phyloP scores from a whole-genome alignment of 1,139 yeast genomes.

The Kurtzmaniella quercitrusa region DNA sequence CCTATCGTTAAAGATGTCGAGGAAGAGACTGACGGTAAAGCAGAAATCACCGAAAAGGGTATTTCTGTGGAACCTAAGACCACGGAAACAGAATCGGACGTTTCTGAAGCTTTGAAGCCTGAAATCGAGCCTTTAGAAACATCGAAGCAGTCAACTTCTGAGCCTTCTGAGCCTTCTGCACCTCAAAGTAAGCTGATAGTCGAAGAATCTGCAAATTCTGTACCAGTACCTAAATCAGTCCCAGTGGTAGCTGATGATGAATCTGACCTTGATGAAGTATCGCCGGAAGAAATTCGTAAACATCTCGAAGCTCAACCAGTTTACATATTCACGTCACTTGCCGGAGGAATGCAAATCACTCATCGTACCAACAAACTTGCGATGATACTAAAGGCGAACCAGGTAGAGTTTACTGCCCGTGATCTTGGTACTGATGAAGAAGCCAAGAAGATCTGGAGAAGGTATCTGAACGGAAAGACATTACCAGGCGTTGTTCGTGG shows the following conservation, averaged over 20 bases:
- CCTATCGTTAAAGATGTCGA: not conserved
- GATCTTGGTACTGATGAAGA: slow-evolving; percentile 88
- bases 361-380: slow-evolving; percentile 76
- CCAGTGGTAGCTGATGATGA: slow-evolving; percentile 14
- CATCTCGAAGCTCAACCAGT: slow-evolving; percentile 55
- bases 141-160: too few relatives aligned
- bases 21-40: not conserved
- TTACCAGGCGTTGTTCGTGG: slow-evolving; percentile 94
- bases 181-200: too few relatives aligned
- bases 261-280: slow-evolving; percentile 31
- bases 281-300: slow-evolving; percentile 44
- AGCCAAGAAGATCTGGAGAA: slow-evolving; percentile 83
- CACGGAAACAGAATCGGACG: not conserved
- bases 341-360: slow-evolving; percentile 84
- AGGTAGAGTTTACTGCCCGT: slow-evolving; percentile 60
- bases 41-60: too few relatives aligned
- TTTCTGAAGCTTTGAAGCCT: not conserved
- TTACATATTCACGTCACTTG: slow-evolving; percentile 78
- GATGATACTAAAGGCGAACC: slow-evolving; percentile 74
- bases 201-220: too few relatives aligned
- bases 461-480: slow-evolving; percentile 67
- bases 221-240: not conserved
- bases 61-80: too few relatives aligned
- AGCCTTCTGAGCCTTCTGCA: too few relatives aligned
- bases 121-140: too few relatives aligned